Base-by-base conservation (phyloP, 306 rosid species). In the Prunus davidiana region DNA sequence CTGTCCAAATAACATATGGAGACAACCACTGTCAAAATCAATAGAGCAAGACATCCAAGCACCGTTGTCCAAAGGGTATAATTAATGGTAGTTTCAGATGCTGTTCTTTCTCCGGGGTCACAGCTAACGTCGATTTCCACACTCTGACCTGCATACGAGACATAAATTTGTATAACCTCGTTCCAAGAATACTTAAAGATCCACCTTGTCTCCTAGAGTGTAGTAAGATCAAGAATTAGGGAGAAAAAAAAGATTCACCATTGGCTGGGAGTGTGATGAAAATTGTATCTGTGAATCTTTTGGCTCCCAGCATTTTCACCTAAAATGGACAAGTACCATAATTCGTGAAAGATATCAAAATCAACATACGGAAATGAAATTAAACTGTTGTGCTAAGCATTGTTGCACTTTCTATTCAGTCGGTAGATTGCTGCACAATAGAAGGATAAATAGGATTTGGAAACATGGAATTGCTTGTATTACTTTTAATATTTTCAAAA, bases 201-300 rank as follows among this genome's bases (percentile, higher is more conserved):
- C 70, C 57, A 32, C 19, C n/a, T 62, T 41, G 62, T 55, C 62
- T 16, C 25, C 69, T 51, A 27, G 34, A 25, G 64, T 60, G 16
- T 25, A 60, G 25, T 60, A 34, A 34, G 41, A 60, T 25, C 34
- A 69, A 76, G 69, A 73, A 67, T 58, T 20, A 70, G 28, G 52
- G 86, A 34, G 0, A 62, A 7, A 69, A 38, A 38, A 78, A 64
- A 20, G 56, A 34, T 67, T 85, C 79, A 90, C 98, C 97, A 50
- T 77, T 95, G 43, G 97, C 85, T 10, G 97, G 97, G 56, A 92
- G 93, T 19, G 87, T 86, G 82, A 95, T 80, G 80, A 83, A 76
- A 78, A 92, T 86, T 77, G 82, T 88, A 76, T 90, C 96, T 68
- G 73, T 62, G 82, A 95, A 90, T 79, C 84, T 86, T 80, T 89